A percentile compares a stretch with the other conserved stretches of the same genome.
These are phyloP conservation scores for Oryza officinalis DNA, from an alignment of 176 grass and related monocot genomes.

Conservation along the genomic window DNA sequence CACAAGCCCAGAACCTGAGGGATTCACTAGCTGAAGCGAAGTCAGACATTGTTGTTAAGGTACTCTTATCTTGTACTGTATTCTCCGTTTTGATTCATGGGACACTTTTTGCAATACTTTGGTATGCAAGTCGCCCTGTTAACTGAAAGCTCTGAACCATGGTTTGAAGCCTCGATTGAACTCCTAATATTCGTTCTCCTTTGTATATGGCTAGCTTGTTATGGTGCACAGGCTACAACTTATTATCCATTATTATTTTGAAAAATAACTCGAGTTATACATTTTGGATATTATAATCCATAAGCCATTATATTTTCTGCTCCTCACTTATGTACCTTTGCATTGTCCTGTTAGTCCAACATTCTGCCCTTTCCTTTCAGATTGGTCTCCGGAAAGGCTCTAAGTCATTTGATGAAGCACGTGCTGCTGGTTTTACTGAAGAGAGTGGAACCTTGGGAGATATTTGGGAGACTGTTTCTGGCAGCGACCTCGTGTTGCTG, in stretches of 20 bases:
- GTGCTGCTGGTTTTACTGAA: slow-evolving; percentile 80
- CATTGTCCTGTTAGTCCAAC: background rate
- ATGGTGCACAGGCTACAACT: background rate
- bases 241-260: background rate
- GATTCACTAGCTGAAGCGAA: slow-evolving; percentile 76
- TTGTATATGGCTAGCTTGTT: background rate
- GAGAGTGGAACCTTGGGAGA: slow-evolving; percentile 78
- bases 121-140: background rate
- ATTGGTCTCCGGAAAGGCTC: slow-evolving; percentile 91
- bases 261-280: background rate
- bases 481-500: slow-evolving; percentile 86
- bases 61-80: slow-evolving; percentile 11
- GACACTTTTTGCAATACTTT: background rate
- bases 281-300: slow-evolving; percentile 12
- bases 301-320: background rate
- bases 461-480: slow-evolving; percentile 83
- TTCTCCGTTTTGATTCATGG: background rate
- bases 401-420: slow-evolving; percentile 79
- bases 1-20: slow-evolving; percentile 92
- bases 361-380: slow-evolving; percentile 39
- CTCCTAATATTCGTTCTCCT: background rate
- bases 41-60: slow-evolving; percentile 94
- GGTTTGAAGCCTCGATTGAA: background rate
- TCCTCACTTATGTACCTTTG: background rate
- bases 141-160: background rate